Base-by-base conservation (phyloP, 2,329 filamentous ascomycete genomes). In the Esteya vermicola region DNA sequence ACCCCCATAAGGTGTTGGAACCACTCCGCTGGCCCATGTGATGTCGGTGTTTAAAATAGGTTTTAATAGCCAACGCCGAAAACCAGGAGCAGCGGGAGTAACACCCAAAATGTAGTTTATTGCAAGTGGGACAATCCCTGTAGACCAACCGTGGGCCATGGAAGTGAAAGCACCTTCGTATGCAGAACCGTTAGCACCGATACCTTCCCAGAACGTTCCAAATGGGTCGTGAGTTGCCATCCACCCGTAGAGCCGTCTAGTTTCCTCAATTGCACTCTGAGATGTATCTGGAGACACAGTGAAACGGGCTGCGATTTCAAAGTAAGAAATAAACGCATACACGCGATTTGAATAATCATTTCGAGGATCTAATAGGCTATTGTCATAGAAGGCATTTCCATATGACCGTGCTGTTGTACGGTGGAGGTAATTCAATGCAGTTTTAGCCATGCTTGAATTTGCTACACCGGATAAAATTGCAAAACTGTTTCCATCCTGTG, bases 301-400 rank as follows among this genome's bases (percentile, higher is more conserved):
- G 46, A 71, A 68, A 9, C 67, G 62, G 12, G 67, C 67, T n/a
- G 60, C 57, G 16, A 67, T 55, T 52, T 71, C 68, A 45, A 71
- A 70, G 49, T 67, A 71, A 2, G 67, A 70, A 16, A 65, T 60
- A 45, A 71, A 70, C 3, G 68, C 57, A 40, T 71, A 71, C 4
- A 70, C 67, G 12, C 65, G 58, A 37, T 63, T 50, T 3, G 58
- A 58, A 47, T 61, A 68, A 1, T 56, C 60, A 0, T 44, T 45
- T 1, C 47, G 50, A 0, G 54, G 46, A 6, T 43, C 47, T 6
- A 68, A 50, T 4, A 54, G 48, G 33, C 57, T 61, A 28, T 60
- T 64, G 48, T 71, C 67, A 48, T 67, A 71, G 48, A 71, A 71
- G 2, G 68, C 56, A 46, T 71, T 70, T 3, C 68, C 67, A 43